These are phyloP conservation scores for Neobulgaria alba DNA, from an alignment of 2,329 filamentous ascomycete species.

Conservation along the genomic window DNA sequence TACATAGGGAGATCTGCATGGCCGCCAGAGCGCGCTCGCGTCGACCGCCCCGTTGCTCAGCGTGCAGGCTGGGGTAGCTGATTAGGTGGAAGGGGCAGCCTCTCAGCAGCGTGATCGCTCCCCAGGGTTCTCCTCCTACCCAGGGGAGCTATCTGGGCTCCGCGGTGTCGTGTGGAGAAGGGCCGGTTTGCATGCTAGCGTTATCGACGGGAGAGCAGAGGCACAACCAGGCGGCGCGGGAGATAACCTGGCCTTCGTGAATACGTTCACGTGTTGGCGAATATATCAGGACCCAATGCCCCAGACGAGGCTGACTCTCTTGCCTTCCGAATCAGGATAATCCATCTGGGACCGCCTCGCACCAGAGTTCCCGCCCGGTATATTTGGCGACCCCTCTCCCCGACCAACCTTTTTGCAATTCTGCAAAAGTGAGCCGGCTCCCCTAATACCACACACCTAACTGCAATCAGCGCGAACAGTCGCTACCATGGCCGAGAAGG, in stretches of 20 bases:
- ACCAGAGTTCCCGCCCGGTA: too few relatives aligned
- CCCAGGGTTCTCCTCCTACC: not conserved
- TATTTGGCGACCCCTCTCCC: not conserved
- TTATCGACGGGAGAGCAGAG: not conserved
- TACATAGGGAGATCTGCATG: constrained; percentile 17
- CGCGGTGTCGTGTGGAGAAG: not conserved
- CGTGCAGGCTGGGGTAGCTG: constrained; percentile 10
- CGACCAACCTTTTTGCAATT: not conserved
- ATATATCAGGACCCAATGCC: not conserved
- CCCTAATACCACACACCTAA: too few relatives aligned
- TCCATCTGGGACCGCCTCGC: not conserved
- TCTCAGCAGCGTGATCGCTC: not conserved
- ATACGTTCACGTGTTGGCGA: not conserved
- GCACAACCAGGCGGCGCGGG: not conserved
- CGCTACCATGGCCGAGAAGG: too few relatives aligned
- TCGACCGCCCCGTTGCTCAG: too few relatives aligned
- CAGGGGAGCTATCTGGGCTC: not conserved
- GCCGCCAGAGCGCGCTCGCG: not conserved
- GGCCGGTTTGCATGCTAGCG: not conserved
- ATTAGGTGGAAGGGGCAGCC: not conserved
- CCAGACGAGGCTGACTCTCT: not conserved
- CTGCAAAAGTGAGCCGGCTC: too few relatives aligned
- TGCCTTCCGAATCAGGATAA: not conserved
- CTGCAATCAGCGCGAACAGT: too few relatives aligned
- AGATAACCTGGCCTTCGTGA: not conserved